phyloP scores from a whole-genome alignment of 768 basidiomycete species.

The Termitomyces sp. region DNA sequence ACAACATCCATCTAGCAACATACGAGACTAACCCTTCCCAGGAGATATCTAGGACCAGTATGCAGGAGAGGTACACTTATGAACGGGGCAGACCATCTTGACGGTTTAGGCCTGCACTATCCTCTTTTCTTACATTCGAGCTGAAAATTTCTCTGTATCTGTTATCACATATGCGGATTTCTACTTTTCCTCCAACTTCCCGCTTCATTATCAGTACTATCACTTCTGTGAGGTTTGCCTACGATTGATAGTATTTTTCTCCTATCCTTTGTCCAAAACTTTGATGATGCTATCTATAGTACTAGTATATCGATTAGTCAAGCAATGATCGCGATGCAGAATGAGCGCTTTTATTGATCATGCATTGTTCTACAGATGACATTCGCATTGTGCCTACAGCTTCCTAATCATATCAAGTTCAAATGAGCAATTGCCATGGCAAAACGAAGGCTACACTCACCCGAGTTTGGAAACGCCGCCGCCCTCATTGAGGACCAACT shows the following conservation, averaged over 20 bases:
- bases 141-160: not conserved
- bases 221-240: not conserved
- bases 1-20: constrained; percentile 13
- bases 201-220: not conserved
- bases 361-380: constrained; percentile 72
- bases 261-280: no score
- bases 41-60: not conserved
- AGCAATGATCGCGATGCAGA: no score
- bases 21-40: constrained; percentile 5
- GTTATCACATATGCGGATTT: not conserved
- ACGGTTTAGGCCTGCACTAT: not conserved
- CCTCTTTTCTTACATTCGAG: not conserved
- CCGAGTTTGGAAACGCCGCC: constrained; percentile 15
- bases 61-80: constrained; percentile 1
- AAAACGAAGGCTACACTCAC: no score
- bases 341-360: constrained; percentile 1
- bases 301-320: no score
- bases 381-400: constrained; percentile 92
- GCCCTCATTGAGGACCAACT: constrained; percentile 10
- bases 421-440: constrained; percentile 30
- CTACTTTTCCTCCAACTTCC: not conserved
- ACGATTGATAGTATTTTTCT: not conserved
- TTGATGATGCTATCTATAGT: no score
- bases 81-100: not conserved
- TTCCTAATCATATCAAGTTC: constrained; percentile 94